Evolutionary conservation across 495 filamentous ascomycete species (phyloP).

Genomic region (Baudoinia panamericana): DNA sequence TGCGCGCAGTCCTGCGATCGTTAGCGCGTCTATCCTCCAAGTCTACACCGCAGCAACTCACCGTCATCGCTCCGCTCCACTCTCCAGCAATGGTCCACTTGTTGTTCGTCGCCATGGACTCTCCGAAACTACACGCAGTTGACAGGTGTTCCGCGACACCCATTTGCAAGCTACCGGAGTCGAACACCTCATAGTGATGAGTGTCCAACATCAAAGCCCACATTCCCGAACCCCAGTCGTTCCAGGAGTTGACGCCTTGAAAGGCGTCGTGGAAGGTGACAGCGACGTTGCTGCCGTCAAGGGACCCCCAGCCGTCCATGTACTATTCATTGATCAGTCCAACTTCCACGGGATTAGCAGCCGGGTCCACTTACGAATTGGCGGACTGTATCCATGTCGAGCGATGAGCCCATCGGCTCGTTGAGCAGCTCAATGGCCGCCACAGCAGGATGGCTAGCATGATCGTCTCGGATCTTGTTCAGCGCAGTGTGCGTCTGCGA

Average conservation of each 20-base stretch:
- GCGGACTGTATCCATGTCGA: conserved; percentile 27
- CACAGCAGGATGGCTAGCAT: conserved; percentile 27
- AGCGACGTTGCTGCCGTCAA: conserved; percentile 26
- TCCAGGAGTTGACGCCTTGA: conserved; percentile 28
- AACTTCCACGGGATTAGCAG: too few species aligned
- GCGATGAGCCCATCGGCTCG: conserved; percentile 28
- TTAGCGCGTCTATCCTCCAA: neutral
- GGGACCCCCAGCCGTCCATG: conserved; percentile 32
- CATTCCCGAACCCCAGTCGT: conserved; percentile 29
- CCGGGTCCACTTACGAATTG: too few species aligned
- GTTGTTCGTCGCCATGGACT: conserved; percentile 28
- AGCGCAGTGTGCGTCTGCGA: conserved; percentile 27
- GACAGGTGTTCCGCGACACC: conserved; percentile 23
- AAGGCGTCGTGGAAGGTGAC: conserved; percentile 33
- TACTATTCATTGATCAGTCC: too few species aligned
- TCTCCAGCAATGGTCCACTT: conserved; percentile 57
- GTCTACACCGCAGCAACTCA: too few species aligned
- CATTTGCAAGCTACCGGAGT: conserved; percentile 21
- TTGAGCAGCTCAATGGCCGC: conserved; percentile 31
- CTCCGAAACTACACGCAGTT: conserved; percentile 29
- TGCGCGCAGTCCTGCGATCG: conserved; percentile 34
- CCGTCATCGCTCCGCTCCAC: conserved; percentile 47
- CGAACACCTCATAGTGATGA: conserved; percentile 34
- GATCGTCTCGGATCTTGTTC: conserved; percentile 29
- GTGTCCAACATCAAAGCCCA: conserved; percentile 31